A percentile compares a stretch with the other conserved stretches of the same genome.
Evolutionary conservation across 2,329 filamentous ascomycete genomes (phyloP).

Genomic region (Monosporascus sp.): DNA sequence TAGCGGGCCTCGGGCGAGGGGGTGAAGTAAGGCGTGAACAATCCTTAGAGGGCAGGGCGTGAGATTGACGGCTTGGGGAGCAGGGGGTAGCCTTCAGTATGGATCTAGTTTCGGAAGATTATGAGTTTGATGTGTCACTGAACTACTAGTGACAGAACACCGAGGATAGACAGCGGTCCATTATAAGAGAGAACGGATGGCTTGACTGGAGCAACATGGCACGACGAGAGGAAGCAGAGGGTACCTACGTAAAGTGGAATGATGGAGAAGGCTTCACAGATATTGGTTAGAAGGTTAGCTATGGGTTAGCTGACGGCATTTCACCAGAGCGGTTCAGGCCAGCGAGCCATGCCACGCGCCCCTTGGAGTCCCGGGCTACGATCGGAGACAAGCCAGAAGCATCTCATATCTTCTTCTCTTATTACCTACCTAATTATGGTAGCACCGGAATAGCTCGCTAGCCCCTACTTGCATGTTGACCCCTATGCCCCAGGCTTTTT

Average conservation of each 20-base stretch:
- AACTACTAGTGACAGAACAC: not conserved
- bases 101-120: too few relatives aligned
- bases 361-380: too few relatives aligned
- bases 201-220: constrained; percentile 26
- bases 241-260: constrained; percentile 9
- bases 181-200: constrained; percentile 19
- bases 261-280: constrained; percentile 10
- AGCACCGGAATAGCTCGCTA: too few relatives aligned
- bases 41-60: not conserved
- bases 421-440: too few relatives aligned
- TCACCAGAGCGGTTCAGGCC: too few relatives aligned
- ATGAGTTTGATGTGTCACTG: not conserved
- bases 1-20: not conserved
- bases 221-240: constrained; percentile 16
- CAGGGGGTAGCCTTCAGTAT: not conserved
- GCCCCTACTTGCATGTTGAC: too few relatives aligned
- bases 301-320: not conserved
- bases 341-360: too few relatives aligned
- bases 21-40: not conserved
- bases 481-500: too few relatives aligned
- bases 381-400: too few relatives aligned
- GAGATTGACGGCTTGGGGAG: not conserved
- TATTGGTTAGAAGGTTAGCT: constrained; percentile 9
- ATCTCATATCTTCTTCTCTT: too few relatives aligned
- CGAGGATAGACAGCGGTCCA: constrained; percentile 7